Base-by-base conservation (phyloP, 2,329 filamentous ascomycete species). In the Ceratocystiopsis minuta region DNA sequence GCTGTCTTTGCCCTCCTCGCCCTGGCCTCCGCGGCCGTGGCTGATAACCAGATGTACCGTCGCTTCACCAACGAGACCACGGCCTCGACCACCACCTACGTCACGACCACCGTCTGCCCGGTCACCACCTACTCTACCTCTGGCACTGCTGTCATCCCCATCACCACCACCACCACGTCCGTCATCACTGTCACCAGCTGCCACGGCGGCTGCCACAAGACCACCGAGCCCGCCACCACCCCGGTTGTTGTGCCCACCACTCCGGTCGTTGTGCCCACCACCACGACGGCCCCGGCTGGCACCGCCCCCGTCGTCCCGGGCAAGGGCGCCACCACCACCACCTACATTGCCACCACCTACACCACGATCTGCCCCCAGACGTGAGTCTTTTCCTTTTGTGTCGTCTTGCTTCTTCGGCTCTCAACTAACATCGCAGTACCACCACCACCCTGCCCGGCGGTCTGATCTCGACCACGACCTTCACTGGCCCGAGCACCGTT, bases 401-500 rank as follows among this genome's bases (percentile, higher is more conserved):
- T n/a, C n/a, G n/a, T n/a, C n/a, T n/a, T n/a, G n/a, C n/a, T n/a
- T n/a, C n/a, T n/a, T n/a, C n/a, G n/a, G n/a, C n/a, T n/a, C n/a
- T n/a, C n/a, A n/a, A n/a, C n/a, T n/a, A n/a, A n/a, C n/a, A n/a
- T n/a, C n/a, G n/a, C n/a, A n/a, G n/a, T n/a, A n/a, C n/a, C n/a
- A n/a, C n/a, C n/a, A n/a, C n/a, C n/a, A n/a, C n/a, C n/a, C n/a
- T n/a, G n/a, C n/a, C n/a, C n/a, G n/a, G n/a, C n/a, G n/a, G n/a
- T 20, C 20, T 20, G 20, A 20, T 58, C 6, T 62, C 46, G 28
- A 60, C 59, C 16, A 55, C 55, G 3, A 59, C 55, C 5, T 67
- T 63, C 48, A 62, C 59, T 14, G 64, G 65, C 1, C 64, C 63
- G 38, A 64, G 59, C 42, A 51, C 55, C n/a, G 54, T 59, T 41